Conservation (phyloP, 306 rosid genomes). For the Pyrus pyrifolia region DNA sequence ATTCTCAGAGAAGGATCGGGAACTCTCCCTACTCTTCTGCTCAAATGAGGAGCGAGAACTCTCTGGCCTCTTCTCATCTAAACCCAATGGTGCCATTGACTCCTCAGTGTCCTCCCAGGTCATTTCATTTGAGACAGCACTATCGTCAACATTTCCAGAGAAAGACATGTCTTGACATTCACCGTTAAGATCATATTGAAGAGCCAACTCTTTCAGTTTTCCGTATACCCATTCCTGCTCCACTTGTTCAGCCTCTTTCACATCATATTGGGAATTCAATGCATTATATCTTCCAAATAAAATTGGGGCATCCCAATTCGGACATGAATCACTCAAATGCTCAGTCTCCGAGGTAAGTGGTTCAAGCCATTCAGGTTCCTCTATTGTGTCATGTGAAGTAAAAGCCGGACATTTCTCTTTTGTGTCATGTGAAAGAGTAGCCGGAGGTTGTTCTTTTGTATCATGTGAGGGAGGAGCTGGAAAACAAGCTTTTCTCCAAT, state of each 20-base stretch:
- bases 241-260: constrained; percentile 25
- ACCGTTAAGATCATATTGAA: constrained; percentile 6
- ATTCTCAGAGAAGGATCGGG: constrained; percentile 17
- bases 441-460: constrained; percentile 8
- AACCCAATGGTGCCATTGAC: constrained; percentile 6
- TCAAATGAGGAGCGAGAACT: constrained; percentile 16
- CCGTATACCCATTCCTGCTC: constrained; percentile 31
- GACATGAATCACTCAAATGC: constrained; percentile 8
- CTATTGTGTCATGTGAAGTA: constrained; percentile 22
- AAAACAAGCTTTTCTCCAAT: constrained; percentile 16
- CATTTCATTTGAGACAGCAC: not conserved
- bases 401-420: constrained; percentile 14
- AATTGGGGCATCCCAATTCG: constrained; percentile 24
- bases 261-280: constrained; percentile 22
- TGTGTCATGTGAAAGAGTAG: constrained; percentile 25
- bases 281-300: constrained; percentile 28
- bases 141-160: constrained; percentile 8
- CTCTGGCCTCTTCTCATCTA: constrained; percentile 27
- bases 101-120: not conserved
- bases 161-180: constrained; percentile 23
- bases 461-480: constrained; percentile 27
- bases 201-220: constrained; percentile 52
- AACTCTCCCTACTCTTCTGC: constrained; percentile 24
- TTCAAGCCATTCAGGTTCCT: constrained; percentile 25
- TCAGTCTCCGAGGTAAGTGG: constrained; percentile 6